Evolutionary conservation across 2,329 filamentous ascomycete genomes (phyloP).

Genomic region (Cercospora zeina): DNA sequence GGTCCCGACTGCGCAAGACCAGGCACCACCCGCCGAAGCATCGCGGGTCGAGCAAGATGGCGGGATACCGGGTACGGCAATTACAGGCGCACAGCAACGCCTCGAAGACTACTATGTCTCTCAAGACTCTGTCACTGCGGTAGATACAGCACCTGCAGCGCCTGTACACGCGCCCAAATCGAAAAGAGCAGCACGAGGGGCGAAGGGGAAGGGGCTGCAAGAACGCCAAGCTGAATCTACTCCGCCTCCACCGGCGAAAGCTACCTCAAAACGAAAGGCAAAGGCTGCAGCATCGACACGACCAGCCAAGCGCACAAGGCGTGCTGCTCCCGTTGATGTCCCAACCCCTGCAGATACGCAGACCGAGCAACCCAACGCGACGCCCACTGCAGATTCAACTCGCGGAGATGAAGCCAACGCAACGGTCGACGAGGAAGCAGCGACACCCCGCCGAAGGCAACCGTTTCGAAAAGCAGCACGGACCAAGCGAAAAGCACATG

Average conservation of each 20-base stretch:
- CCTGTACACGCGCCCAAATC: not conserved
- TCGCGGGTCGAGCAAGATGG: not conserved
- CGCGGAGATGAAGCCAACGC: not conserved
- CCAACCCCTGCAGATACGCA: not conserved
- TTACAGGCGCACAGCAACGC: slow-evolving; percentile 11
- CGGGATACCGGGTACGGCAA: not conserved
- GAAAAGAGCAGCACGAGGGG: slow-evolving; percentile 2
- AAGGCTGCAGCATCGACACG: slow-evolving; percentile 15
- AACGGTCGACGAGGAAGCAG: slow-evolving; percentile 7
- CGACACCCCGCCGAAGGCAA: slow-evolving; percentile 16
- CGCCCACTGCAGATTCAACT: slow-evolving; percentile 22
- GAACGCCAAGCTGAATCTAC: slow-evolving; percentile 11
- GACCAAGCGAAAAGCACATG: slow-evolving; percentile 19
- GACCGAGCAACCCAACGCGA: slow-evolving; percentile 18
- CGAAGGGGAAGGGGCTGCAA: not conserved
- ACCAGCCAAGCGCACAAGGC: slow-evolving; percentile 20
- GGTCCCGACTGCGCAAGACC: not conserved
- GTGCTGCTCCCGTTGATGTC: not conserved
- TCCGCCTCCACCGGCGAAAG: not conserved
- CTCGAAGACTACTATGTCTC: slow-evolving; percentile 15
- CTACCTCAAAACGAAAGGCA: slow-evolving; percentile 16
- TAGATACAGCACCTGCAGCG: not conserved
- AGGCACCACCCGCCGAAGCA: not conserved
- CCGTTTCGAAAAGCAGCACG: slow-evolving; percentile 13
- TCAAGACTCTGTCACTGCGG: not conserved